These are phyloP conservation scores for Aspergillus terreus DNA, from an alignment of 2,329 filamentous ascomycete species.

Conservation along the genomic window DNA sequence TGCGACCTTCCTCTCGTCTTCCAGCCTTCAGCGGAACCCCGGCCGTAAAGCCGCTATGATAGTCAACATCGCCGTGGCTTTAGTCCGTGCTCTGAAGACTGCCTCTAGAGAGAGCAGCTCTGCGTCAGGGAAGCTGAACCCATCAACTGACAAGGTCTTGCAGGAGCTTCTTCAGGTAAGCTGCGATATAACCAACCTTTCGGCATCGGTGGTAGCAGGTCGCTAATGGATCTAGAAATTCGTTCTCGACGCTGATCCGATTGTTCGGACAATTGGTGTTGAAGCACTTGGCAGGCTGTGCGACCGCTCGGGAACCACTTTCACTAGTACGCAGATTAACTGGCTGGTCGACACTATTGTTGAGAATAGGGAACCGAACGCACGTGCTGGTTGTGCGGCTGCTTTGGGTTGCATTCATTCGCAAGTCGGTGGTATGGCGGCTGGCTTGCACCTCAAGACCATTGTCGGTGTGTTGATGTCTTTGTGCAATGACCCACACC, in stretches of 20 bases:
- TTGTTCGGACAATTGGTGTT: constrained; percentile 79
- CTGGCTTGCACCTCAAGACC: constrained; percentile 91
- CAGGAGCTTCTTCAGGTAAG: constrained; percentile 73
- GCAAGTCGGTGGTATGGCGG: constrained; percentile 95
- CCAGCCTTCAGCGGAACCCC: constrained; percentile 75
- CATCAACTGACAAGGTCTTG: constrained; percentile 70
- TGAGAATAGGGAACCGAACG: constrained; percentile 85
- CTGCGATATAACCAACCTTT: too few relatives aligned
- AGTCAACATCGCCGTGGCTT: constrained; percentile 80
- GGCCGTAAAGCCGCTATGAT: constrained; percentile 86
- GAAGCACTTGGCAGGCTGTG: constrained; percentile 83
- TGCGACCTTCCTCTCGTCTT: constrained; percentile 79
- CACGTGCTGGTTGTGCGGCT: constrained; percentile 89
- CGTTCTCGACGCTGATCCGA: constrained; percentile 77
- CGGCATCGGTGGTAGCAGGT: constrained; percentile 1
- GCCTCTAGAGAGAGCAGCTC: constrained; percentile 76
- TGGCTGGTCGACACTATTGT: constrained; percentile 92
- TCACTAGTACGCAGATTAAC: constrained; percentile 87
- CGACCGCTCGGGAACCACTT: constrained; percentile 76
- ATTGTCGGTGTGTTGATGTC: constrained; percentile 99
- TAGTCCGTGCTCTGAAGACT: constrained; percentile 77
- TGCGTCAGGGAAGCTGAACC: constrained; percentile 66
- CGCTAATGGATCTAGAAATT: constrained; percentile 53
- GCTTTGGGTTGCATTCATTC: constrained; percentile 90
- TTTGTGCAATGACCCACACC: constrained; percentile 89